Percentiles rank a stretch among this genome's conserved stretches.
These are phyloP conservation scores for Colletotrichum gigasporum DNA, from an alignment of 2,329 filamentous ascomycete genomes.

Conservation along the genomic window DNA sequence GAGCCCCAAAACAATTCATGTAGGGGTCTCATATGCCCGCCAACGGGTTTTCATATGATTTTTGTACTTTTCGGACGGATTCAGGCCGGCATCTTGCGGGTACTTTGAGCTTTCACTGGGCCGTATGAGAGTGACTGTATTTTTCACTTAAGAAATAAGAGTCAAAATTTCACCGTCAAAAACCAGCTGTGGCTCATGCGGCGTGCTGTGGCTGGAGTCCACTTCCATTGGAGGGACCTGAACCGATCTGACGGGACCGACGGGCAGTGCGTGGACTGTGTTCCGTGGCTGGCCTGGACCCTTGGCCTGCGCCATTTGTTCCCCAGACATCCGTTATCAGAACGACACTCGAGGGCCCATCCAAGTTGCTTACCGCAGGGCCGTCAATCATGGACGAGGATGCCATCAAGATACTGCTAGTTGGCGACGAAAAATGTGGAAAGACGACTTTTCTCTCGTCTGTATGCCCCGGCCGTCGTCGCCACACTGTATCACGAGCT, in stretches of 20 bases:
- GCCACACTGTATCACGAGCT: background rate
- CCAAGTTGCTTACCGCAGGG: background rate
- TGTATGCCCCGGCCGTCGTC: conserved; percentile 40
- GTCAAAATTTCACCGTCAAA: background rate
- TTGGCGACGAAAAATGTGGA: conserved; percentile 68
- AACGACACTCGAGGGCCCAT: background rate
- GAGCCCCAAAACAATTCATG: conserved; percentile 16
- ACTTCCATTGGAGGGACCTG: conserved; percentile 22
- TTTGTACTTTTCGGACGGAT: conserved; percentile 1
- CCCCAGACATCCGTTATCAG: conserved; percentile 21
- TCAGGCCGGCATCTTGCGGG: conserved; percentile 20
- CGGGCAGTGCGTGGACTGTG: conserved; percentile 6
- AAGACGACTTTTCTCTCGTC: conserved; percentile 72
- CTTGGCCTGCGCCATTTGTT: conserved; percentile 30
- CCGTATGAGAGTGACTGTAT: background rate
- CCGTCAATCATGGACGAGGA: conserved; percentile 63
- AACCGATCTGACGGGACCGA: conserved; percentile 5
- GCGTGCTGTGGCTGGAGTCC: conserved; percentile 5
- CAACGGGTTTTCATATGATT: conserved; percentile 14
- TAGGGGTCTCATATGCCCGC: conserved; percentile 16
- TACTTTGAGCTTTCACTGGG: conserved; percentile 18
- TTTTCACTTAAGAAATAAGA: too few species aligned
- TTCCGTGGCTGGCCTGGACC: background rate
- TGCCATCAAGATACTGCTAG: conserved; percentile 61
- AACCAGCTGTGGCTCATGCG: conserved; percentile 11